These are phyloP conservation scores for Xylogone sp. DNA, from an alignment of 2,329 filamentous ascomycete genomes.

Conservation along the genomic window DNA sequence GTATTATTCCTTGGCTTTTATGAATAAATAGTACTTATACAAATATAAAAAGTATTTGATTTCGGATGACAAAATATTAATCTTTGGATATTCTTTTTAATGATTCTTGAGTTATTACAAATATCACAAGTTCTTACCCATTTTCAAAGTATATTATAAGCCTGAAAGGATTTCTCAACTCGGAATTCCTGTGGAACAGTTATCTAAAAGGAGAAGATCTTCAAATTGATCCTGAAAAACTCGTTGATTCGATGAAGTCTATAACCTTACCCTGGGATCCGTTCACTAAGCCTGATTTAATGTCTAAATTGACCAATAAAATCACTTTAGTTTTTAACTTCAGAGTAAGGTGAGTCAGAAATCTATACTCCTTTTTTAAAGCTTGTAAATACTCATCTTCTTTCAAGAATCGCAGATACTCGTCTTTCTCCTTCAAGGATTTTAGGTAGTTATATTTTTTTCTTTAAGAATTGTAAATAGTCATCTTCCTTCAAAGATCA, in stretches of 20 bases:
- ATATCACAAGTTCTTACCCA: slow-evolving; percentile 8
- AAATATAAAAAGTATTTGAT: slow-evolving; percentile 71
- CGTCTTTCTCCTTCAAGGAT: background rate
- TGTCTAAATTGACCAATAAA: slow-evolving; percentile 17
- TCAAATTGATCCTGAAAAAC: too few relatives aligned
- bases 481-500: too few relatives aligned
- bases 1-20: slow-evolving; percentile 90
- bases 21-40: slow-evolving; percentile 97
- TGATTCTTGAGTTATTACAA: slow-evolving; percentile 6
- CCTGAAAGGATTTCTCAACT: too few relatives aligned
- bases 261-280: slow-evolving; percentile 23
- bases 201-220: too few relatives aligned
- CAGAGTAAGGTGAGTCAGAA: slow-evolving; percentile 11
- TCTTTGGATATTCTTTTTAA: slow-evolving; percentile 5
- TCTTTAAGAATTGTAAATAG: too few relatives aligned
- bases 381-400: slow-evolving; percentile 7
- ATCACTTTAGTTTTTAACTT: slow-evolving; percentile 25
- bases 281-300: slow-evolving; percentile 19
- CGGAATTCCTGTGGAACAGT: too few relatives aligned
- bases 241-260: slow-evolving; percentile 12
- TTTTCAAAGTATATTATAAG: slow-evolving; percentile 18
- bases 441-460: too few relatives aligned
- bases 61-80: slow-evolving; percentile 18
- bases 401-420: too few relatives aligned
- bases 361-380: slow-evolving; percentile 14